These are phyloP conservation scores for Cladosporium sp. DNA, from an alignment of 2,329 filamentous ascomycete species.

Conservation along the genomic window DNA sequence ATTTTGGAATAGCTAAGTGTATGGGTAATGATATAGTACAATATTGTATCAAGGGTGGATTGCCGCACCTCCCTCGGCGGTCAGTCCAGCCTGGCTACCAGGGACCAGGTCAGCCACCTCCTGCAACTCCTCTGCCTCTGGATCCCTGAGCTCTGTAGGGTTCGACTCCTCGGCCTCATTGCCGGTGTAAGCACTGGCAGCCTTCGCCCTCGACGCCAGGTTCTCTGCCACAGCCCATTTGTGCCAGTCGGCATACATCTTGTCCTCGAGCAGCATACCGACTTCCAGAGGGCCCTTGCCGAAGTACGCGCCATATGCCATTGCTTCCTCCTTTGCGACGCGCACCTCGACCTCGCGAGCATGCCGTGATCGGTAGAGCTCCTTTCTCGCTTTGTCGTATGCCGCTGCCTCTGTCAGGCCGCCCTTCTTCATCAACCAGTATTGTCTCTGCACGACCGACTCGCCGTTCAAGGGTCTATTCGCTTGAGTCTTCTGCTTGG, in stretches of 20 bases:
- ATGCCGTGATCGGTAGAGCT: slow-evolving; percentile 85
- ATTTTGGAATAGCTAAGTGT: slow-evolving; percentile 8
- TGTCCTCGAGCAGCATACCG: slow-evolving; percentile 77
- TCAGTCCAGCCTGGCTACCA: slow-evolving; percentile 29
- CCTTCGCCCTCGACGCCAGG: slow-evolving; percentile 44
- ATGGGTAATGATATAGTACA: slow-evolving; percentile 8
- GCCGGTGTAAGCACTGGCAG: slow-evolving; percentile 41
- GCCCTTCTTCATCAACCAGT: slow-evolving; percentile 67
- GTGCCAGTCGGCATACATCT: slow-evolving; percentile 80
- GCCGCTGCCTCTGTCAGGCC: slow-evolving; percentile 51
- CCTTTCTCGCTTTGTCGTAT: slow-evolving; percentile 81
- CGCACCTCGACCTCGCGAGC: slow-evolving; percentile 76
- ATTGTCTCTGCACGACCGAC: slow-evolving; percentile 78
- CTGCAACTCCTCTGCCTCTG: slow-evolving; percentile 33
- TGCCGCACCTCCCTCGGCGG: slow-evolving; percentile 35
- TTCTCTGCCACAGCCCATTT: slow-evolving; percentile 62
- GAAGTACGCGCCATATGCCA: slow-evolving; percentile 82
- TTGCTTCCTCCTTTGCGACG: slow-evolving; percentile 82
- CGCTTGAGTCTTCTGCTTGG: slow-evolving; percentile 59
- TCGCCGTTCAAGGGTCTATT: slow-evolving; percentile 70
- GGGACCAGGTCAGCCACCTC: slow-evolving; percentile 33
- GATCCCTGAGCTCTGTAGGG: slow-evolving; percentile 29
- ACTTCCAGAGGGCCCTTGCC: slow-evolving; percentile 71
- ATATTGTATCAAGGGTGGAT: slow-evolving; percentile 32
- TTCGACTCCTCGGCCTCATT: slow-evolving; percentile 31